phyloP scores from a whole-genome alignment of 495 filamentous ascomycete species.

The Xylaria sp. region DNA sequence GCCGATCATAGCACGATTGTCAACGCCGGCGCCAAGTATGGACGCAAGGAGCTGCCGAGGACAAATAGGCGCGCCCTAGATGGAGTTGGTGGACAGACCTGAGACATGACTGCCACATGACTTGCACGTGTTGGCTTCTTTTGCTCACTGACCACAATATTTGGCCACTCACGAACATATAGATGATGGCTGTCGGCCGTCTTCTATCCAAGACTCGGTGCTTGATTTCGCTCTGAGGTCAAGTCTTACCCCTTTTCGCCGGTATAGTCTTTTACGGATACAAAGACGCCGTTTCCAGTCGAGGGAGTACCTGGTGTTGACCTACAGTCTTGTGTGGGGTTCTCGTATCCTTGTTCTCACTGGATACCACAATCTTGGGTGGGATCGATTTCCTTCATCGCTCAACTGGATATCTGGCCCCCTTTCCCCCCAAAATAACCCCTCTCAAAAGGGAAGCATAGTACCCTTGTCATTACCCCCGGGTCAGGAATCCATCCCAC shows the following conservation, averaged over 20 bases:
- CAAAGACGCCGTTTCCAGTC: not conserved
- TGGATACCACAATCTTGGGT: not conserved
- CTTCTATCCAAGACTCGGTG: not conserved
- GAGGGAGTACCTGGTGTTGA: not conserved
- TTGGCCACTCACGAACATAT: not conserved
- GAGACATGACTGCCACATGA: slow-evolving; percentile 4
- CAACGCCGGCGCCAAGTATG: slow-evolving; percentile 45
- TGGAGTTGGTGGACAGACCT: slow-evolving; percentile 9
- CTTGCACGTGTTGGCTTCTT: not conserved
- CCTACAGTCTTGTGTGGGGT: not conserved
- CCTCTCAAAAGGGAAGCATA: too few relatives aligned
- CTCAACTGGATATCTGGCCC: too few relatives aligned
- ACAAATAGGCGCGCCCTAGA: slow-evolving; percentile 29
- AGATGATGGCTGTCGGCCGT: not conserved
- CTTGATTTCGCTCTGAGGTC: too few relatives aligned
- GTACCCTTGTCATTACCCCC: too few relatives aligned
- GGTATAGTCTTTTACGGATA: not conserved
- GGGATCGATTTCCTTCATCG: not conserved
- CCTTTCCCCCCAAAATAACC: too few relatives aligned
- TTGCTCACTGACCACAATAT: not conserved
- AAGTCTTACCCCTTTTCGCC: not conserved
- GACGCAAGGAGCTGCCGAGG: slow-evolving; percentile 46
- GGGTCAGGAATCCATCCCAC: too few relatives aligned
- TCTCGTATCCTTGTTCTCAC: not conserved
- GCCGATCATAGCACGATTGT: slow-evolving; percentile 59